Base-by-base conservation (phyloP, 768 basidiomycete genomes). In the Piloderma croceum region DNA sequence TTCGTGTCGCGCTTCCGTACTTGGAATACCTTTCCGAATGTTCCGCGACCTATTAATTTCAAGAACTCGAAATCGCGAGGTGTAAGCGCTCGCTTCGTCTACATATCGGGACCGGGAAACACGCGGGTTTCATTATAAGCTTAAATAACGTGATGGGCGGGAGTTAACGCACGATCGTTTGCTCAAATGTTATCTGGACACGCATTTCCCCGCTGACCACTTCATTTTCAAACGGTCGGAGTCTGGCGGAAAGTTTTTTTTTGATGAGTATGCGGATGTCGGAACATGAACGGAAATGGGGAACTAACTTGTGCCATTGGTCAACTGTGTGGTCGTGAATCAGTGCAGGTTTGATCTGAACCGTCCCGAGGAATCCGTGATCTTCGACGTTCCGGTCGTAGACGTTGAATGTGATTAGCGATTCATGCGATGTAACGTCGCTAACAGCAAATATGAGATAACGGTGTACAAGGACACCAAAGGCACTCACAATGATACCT, bases 11-110 rank as follows among this genome's bases (percentile, higher is more conserved):
- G 82, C 68, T 99, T 99, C 46, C 96, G 89, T 36, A 99, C 96
- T 63, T 99, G 96, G 73, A 97, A 98, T 15, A 99, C 96, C 40
- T 91, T 88, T 35, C 93, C 96, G 60, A 99, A 99, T 0, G 96
- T 98, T 2, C 96, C 96, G 36, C 92, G 82, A 42, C 96, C 96
- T 64, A 99, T 98, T 42, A 99, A 85, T 62, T 96, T 96, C 56
- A 99, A 81, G 68, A 98, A 96, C 58, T 98, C 94, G 55, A 99
- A 99, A 59, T 97, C 94, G 57, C 87, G 81, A 22, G 93, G 92
- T n/a, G 80, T 86, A 36, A 97, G 76, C 5, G 87, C 79, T 33
- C 81, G 80, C 67, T 87, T 90, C 34, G 79, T 85, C 89, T 90
- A 59, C 24, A 23, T 10, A 38, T n/a, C n/a, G n/a, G 33, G 13